phyloP scores from a whole-genome alignment of 805 yeast genomes.

The Blastobotrys parvus region DNA sequence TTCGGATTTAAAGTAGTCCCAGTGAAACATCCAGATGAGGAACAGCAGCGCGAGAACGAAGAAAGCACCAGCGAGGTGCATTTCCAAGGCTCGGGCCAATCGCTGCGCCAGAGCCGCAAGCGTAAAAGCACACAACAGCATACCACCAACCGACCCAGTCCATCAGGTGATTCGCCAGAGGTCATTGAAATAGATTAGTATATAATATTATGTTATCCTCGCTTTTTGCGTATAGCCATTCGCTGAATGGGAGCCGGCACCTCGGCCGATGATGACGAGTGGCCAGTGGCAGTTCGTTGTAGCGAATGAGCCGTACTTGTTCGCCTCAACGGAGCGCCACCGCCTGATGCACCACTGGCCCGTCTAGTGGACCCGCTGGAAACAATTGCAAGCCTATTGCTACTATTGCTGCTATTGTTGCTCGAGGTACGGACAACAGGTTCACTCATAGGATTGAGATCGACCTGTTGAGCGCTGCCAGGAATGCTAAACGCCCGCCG shows the following conservation, averaged over 20 bases:
- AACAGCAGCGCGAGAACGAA: conserved; percentile 26
- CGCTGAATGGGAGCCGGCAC: no score
- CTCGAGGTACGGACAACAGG: no score
- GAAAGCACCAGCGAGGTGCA: conserved; percentile 20
- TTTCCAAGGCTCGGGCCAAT: conserved; percentile 66
- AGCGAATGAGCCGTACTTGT: no score
- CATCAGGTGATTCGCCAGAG: conserved; percentile 55
- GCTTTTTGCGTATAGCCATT: no score
- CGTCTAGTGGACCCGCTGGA: no score
- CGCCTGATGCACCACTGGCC: no score
- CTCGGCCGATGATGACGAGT: no score
- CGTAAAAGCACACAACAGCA: conserved; percentile 44
- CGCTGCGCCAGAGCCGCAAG: conserved; percentile 61
- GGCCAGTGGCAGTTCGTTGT: no score
- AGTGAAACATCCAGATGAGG: conserved; percentile 32
- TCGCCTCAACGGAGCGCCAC: no score
- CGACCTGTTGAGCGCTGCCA: background rate
- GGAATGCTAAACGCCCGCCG: background rate
- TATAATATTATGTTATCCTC: no score
- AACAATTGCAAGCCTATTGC: no score
- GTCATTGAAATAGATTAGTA: conserved; percentile 71
- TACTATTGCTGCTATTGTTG: background rate
- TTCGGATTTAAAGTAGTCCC: conserved; percentile 81
- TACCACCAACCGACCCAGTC: conserved; percentile 32
- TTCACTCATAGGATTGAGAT: background rate